Base-by-base conservation (phyloP, 306 rosid genomes). In the Dryas drummondii region DNA sequence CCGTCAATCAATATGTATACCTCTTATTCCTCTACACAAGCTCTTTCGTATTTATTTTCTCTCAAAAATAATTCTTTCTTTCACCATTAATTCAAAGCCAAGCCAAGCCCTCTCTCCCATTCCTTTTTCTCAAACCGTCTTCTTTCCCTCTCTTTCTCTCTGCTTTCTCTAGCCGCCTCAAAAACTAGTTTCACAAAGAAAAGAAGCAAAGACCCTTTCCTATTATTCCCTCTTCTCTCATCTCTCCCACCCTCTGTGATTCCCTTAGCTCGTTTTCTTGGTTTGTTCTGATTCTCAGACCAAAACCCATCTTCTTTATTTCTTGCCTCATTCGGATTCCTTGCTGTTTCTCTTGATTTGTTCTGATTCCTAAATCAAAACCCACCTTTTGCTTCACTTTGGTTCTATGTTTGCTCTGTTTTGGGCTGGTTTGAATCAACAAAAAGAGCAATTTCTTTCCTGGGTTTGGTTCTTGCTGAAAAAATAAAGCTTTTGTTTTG, bases 171-270 rank as follows among this genome's bases (percentile, higher is more conserved):
- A 66, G 81, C 76, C 66, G 67, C 81, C 72, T 72, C 47, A 50
- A 46, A 64, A 13, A 7, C 46, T 45, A 9, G 15, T 7, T n/a
- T 16, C 32, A 12, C 56, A 75, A 16, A 49, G 61, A 40, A 51
- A 75, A 68, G 69, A 71, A 66, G 47, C 82, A 79, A 80, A 83
- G 79, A 83, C 90, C 88, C 94, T 87, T 92, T 90, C 84, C 83
- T 84, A 82, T 82, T 82, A 82, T 87, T 89, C 92, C 77, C 64
- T 50, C 71, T 72, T 22, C 65, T 32, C 37, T 32, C 37, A 32
- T 32, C 72, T 40, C 69, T 71, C 65, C 65, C 52, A 69, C 71
- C 55, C 76, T 61, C 19, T 75, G 76, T 12, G 72, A 78, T 83
- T 81, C 80, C 57, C 48, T 26, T 5, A 48, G 13, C 9, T 40